Base-by-base conservation (phyloP, 1,139 yeast genomes). In the Scheffersomyces illinoinensis region DNA sequence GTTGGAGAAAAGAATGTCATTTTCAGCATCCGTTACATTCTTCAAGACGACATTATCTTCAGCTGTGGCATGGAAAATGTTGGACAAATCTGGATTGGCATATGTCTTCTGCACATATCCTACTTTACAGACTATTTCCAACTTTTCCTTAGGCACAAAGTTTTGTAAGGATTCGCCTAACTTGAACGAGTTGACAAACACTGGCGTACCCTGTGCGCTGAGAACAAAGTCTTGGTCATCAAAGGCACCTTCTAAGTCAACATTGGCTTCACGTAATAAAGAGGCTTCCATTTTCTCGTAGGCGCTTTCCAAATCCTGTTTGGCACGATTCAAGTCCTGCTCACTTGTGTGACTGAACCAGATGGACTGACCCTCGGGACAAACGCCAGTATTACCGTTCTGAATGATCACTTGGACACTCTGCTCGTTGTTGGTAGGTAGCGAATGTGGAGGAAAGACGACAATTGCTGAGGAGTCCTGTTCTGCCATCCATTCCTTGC, bases 321-420 rank as follows among this genome's bases (percentile, higher is more conserved):
- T 88, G 17, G 96, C 97, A 59, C 85, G 73, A 56, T 68, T 82
- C 53, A 82, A 76, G 58, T 91, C 92, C 56, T 80, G 85, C 72
- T 91, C 96, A 57, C 85, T 83, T 0, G 97, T 89, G 48, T 93
- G 88, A 63, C 93, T 79, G 74, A 91, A 93, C 98, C 98, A 93
- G 57, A 93, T 85, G 53, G 96, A 85, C 67, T 93, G 95, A 54
- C 92, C 96, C n/a, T 73, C 74, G 0, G 98, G 97, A 66, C 97
- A 93, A 62, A 90, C 89, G 18, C 97, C 98, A 1, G 95, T 81
- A 12, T 91, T 95, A n/a, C 93, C 87, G 55, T 97, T 97, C 79
- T 91, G 87, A 52, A 95, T 90, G 51, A 93, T 77, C 4, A 89
- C 96, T 74, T 93, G 98, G 43, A 95, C 96, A 5, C 96, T 91